phyloP scores from a whole-genome alignment of 164 flowering plant species.

The Protea cynaroides region DNA sequence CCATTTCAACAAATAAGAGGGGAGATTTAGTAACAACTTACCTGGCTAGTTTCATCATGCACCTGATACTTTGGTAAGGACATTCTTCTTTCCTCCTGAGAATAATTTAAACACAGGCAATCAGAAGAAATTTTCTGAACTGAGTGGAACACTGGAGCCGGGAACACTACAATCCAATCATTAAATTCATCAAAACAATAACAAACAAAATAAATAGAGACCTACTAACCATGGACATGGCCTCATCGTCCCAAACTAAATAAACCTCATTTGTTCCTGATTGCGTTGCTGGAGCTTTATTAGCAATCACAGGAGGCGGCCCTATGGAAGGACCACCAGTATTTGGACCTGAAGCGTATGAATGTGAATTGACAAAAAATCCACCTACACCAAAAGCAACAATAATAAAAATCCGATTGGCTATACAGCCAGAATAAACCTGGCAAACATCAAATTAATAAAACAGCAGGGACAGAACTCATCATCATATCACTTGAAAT shows the following conservation, averaged over 20 bases:
- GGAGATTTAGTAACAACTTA: conserved; percentile 58
- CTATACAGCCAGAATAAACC: too few species aligned
- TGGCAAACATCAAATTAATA: too few species aligned
- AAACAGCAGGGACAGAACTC: too few species aligned
- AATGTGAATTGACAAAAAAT: conserved; percentile 47
- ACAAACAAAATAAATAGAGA: neutral
- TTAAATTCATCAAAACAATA: too few species aligned
- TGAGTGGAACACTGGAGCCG: too few species aligned
- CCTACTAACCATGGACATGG: conserved; percentile 93
- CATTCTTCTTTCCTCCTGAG: conserved; percentile 98
- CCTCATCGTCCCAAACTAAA: conserved; percentile 98
- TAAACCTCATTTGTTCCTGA: conserved; percentile 86
- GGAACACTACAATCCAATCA: too few species aligned
- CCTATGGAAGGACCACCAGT: conserved; percentile 96
- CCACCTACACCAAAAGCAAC: conserved; percentile 28
- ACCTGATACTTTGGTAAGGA: conserved; percentile 90
- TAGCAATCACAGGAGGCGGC: conserved; percentile 92
- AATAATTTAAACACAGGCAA: conserved; percentile 9
- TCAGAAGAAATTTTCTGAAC: neutral
- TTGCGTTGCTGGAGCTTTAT: conserved; percentile 68
- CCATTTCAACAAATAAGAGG: conserved; percentile 18
- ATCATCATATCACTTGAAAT: too few species aligned
- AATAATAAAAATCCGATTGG: neutral
- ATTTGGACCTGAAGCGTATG: conserved; percentile 97
- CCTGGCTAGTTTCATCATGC: conserved; percentile 99